phyloP scores from a whole-genome alignment of 2,329 filamentous ascomycete species.

The Fusarium paranaense region DNA sequence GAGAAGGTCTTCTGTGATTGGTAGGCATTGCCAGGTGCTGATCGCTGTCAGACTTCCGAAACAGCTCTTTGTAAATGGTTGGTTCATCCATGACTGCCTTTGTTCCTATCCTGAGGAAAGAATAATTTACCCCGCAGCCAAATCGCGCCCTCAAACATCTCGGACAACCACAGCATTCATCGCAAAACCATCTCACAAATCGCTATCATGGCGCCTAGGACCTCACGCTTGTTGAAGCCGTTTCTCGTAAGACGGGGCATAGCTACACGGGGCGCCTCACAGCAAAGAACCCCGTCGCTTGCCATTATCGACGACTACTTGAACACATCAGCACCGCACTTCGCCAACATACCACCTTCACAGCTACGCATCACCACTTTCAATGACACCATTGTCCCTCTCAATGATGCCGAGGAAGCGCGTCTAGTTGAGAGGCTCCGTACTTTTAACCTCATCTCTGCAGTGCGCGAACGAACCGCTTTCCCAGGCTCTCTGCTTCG shows the following conservation, averaged over 20 bases:
- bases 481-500: slow-evolving; percentile 66
- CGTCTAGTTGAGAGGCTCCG: background rate
- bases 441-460: background rate
- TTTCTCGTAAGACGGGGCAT: background rate
- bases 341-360: background rate
- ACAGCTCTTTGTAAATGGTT: no score
- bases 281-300: background rate
- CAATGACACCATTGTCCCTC: background rate
- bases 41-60: no score
- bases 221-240: background rate
- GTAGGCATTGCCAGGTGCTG: no score
- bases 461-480: slow-evolving; percentile 60
- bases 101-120: no score
- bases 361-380: background rate
- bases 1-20: background rate
- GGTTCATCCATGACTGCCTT: no score
- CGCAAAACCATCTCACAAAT: background rate
- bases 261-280: background rate
- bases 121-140: background rate
- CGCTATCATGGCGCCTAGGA: background rate
- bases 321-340: background rate
- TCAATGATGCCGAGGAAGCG: background rate
- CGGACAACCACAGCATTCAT: background rate
- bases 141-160: background rate
- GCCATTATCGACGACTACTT: background rate